Base-by-base conservation (phyloP, 768 basidiomycete species). In the Megacollybia marginata region DNA sequence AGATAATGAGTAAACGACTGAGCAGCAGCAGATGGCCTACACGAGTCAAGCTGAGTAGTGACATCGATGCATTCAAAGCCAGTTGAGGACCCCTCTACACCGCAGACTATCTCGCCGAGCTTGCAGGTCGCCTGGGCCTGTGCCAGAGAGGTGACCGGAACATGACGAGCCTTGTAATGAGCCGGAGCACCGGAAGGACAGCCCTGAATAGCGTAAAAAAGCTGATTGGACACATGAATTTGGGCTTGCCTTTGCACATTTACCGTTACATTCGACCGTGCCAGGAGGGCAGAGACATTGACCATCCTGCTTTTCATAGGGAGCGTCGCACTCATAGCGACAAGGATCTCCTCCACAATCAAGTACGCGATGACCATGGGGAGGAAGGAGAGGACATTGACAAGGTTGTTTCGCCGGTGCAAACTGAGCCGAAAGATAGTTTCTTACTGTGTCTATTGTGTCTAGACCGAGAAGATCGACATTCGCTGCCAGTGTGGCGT, bases 1-100 rank as follows among this genome's bases (percentile, higher is more conserved):
- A 49, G 2, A 18, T 44, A 47, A 19, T 13, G 33, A 18, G 32
- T 31, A 23, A 23, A 18, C 18, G 15, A 18, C 12, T 31, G 6
- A 28, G 28, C n/a, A n/a, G 32, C 5, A 8, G 18, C n/a, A 13
- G 42, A 13, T 2, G 4, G 65, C 72, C 9, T 60, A 73, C 71
- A 73, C 50, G 69, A 72, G 43, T 71, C 68, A n/a, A 63, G 62
- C 11, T 65, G 55, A 23, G 48, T 54, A 3, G 51, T 53, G 32
- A 64, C 67, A 51, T 73, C 63, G 48, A 74, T 54, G 48, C 73
- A 74, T 53, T 73, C 73, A 48, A 66, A 73, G 20, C 52, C 62
- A 6, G 23, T 28, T 46, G 58, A 57, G 8, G 59, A 55, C 45
- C 69, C 68, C 34, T 60, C 53, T 44, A 72, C 59, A 7, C 72